Evolutionary conservation across 1,284 basidiomycete genomes (phyloP), one percentile per base, ranked within the genome.

Genomic region (Puccinia polysora): DNA sequence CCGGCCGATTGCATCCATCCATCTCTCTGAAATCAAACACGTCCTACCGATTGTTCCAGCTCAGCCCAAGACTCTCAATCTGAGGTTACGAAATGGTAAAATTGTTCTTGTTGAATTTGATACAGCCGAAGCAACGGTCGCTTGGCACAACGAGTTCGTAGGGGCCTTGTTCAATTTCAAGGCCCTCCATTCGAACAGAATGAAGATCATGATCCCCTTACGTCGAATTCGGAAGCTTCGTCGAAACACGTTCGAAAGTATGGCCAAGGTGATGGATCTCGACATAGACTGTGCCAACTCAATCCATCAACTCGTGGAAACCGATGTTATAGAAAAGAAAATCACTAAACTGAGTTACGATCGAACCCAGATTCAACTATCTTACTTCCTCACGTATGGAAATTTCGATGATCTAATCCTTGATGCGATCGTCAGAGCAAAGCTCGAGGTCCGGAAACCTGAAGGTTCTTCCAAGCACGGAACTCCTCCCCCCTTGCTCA

Each of bases 181-280:
- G 73, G 69, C 72, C 58, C 43, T 75, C 74, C 20, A 74, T 67
- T 59, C 76, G 74, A 74, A 75, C 75, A 18, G 74, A 74, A 67
- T 75, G 75, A 50, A 76, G 75, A 73, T 76, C 75, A 20, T 74
- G 74, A 65, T 77, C n/a, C 78, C 77, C 0, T 75, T 77, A 14
- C 75, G 74, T 14, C 75, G 75, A 20, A 75, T 78, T 68, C 69
- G 74, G 32, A 74, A 73, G 38, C 58, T 76, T 15, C 73, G 75
- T 23, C 59, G 70, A 5, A 63, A 74, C 7, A 43, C 34, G 12
- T 75, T 75, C 49, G 73, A 76, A 50, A 74, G 75, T 2, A 74
- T 78, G 12, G 77, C 75, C 45, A 75, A 75, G 25, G 59, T 77
- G 28, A 49, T 76, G 28, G 52, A 25, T 40, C 47, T 72, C 20